A percentile compares a stretch with the other conserved stretches of the same genome.
Evolutionary conservation across 306 rosid species (phyloP).

Genomic region (Fragaria iinumae): DNA sequence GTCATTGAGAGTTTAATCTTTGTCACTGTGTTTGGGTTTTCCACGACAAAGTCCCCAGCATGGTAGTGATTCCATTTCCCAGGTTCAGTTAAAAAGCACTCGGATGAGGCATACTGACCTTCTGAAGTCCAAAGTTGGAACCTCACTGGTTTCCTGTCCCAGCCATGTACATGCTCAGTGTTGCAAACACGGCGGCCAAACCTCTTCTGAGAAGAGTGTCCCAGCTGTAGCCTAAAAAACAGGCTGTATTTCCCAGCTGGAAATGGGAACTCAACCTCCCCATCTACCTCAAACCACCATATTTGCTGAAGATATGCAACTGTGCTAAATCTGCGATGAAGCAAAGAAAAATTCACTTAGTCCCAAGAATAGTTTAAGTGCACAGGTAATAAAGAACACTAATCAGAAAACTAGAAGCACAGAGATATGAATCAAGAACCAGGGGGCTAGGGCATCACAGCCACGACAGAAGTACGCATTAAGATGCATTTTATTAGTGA

Average conservation of each 20-base stretch:
- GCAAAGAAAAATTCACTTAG: conserved; percentile 23
- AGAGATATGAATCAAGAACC: neutral
- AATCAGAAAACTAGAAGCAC: conserved; percentile 5
- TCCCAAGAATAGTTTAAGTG: neutral
- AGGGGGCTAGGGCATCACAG: neutral
- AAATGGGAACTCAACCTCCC: conserved; percentile 87
- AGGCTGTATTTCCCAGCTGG: conserved; percentile 83
- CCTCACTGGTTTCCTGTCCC: conserved; percentile 81
- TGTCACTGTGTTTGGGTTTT: conserved; percentile 47
- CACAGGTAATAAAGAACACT: conserved; percentile 1
- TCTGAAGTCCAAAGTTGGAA: conserved; percentile 91
- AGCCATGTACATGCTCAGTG: conserved; percentile 81
- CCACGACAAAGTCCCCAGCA: conserved; percentile 79
- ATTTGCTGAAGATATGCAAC: conserved; percentile 91
- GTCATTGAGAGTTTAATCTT: conserved; percentile 84
- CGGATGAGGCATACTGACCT: conserved; percentile 63
- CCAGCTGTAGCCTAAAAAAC: conserved; percentile 71
- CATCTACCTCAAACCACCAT: conserved; percentile 99
- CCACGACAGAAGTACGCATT: conserved; percentile 3
- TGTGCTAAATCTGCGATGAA: conserved; percentile 46
- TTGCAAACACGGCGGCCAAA: conserved; percentile 74
- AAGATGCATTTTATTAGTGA: conserved; percentile 4
- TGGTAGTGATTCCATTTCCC: conserved; percentile 77
- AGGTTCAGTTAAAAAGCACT: conserved; percentile 58
- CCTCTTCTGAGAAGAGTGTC: conserved; percentile 54